Evolutionary conservation across 164 flowering plant genomes (phyloP), one percentile per base, ranked within the genome.

Genomic region (Umbilicus rupestris): DNA sequence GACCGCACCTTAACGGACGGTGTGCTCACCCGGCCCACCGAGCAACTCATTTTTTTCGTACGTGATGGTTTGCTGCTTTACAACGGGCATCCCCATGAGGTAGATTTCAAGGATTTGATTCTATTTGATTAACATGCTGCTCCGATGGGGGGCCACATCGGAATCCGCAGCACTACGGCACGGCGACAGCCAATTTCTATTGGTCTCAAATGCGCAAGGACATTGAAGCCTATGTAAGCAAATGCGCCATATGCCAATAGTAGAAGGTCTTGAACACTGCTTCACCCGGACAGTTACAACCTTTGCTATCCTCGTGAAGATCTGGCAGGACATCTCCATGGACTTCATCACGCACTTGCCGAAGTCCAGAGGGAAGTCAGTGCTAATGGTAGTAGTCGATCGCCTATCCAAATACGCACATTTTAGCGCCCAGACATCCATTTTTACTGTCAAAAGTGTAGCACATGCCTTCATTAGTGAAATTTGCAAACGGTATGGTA

Each of bases 101-200:
- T n/a, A n/a, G n/a, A n/a, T n/a, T n/a, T n/a, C n/a, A n/a, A n/a
- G n/a, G n/a, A n/a, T n/a, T n/a, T n/a, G n/a, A n/a, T n/a, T n/a
- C n/a, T n/a, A n/a, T n/a, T n/a, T n/a, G n/a, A n/a, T n/a, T n/a
- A n/a, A n/a, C n/a, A n/a, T n/a, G n/a, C n/a, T n/a, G n/a, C n/a
- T n/a, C n/a, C n/a, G n/a, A n/a, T n/a, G n/a, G n/a, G n/a, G n/a
- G n/a, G n/a, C n/a, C n/a, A n/a, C n/a, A n/a, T n/a, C n/a, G n/a
- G n/a, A n/a, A n/a, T n/a, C n/a, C n/a, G n/a, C n/a, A n/a, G n/a
- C n/a, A n/a, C n/a, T 95, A 95, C 47, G 92, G 99, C 96, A 89
- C 85, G 86, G 92, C 92, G 90, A 1, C 29, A 2, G 24, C 62
- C 1, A 0, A 15, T 28, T 31, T 31, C 5, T 12, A 3, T 5